phyloP scores from a whole-genome alignment of 2,329 filamentous ascomycete species.

The Pseudogymnoascus sp. region DNA sequence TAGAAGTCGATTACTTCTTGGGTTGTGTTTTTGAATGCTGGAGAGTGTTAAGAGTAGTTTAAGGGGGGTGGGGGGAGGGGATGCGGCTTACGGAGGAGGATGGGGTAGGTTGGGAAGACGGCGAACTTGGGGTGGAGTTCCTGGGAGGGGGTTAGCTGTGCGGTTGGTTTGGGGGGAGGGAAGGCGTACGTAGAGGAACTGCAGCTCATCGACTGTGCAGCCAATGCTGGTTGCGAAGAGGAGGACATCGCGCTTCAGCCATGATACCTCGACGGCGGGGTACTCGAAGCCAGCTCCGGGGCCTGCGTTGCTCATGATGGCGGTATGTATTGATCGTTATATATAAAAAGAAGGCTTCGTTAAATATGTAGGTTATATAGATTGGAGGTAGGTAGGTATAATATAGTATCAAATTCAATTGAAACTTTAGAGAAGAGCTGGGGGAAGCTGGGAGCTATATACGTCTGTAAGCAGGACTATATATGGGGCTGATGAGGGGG shows the following conservation, averaged over 20 bases:
- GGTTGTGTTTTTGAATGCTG: constrained; percentile 57
- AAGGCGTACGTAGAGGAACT: constrained; percentile 73
- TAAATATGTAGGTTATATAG: too few relatives aligned
- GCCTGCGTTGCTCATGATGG: neutral
- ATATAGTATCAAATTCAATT: too few relatives aligned
- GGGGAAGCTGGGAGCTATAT: too few relatives aligned
- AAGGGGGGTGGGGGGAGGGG: neutral
- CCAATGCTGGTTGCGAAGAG: constrained; percentile 90
- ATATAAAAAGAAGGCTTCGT: too few relatives aligned
- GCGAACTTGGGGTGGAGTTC: constrained; percentile 81
- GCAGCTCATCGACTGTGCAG: constrained; percentile 74
- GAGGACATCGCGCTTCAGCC: constrained; percentile 80
- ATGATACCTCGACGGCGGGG: constrained; percentile 65
- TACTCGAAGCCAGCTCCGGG: constrained; percentile 68
- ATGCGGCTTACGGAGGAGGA: constrained; percentile 21
- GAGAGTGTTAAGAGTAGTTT: constrained; percentile 8
- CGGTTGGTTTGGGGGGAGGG: constrained; percentile 7
- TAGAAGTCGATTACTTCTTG: constrained; percentile 66
- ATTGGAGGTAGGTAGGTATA: too few relatives aligned
- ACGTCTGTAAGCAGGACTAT: too few relatives aligned
- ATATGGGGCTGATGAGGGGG: too few relatives aligned
- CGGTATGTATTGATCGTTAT: too few relatives aligned
- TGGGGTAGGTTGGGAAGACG: constrained; percentile 65
- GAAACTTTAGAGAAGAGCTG: too few relatives aligned
- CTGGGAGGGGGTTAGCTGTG: constrained; percentile 35